These are phyloP conservation scores for Epichloe sibirici DNA, from an alignment of 2,329 filamentous ascomycete species.

Conservation along the genomic window DNA sequence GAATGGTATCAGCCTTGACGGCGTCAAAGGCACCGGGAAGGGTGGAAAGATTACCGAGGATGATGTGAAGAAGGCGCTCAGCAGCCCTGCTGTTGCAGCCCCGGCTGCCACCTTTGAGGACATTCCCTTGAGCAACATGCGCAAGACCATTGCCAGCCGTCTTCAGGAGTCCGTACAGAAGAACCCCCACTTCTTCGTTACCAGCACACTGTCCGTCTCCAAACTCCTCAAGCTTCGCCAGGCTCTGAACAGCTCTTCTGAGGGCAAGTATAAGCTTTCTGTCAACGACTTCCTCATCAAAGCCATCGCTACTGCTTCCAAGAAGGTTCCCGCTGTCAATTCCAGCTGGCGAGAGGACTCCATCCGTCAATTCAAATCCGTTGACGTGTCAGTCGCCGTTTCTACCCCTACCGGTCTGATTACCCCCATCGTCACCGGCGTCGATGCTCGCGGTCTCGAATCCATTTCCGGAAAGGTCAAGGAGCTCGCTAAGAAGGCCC, in stretches of 20 bases:
- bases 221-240: slow-evolving; percentile 95
- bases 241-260: slow-evolving; percentile 76
- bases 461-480: slow-evolving; percentile 84
- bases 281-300: slow-evolving; percentile 99
- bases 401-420: slow-evolving; percentile 89
- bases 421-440: slow-evolving; percentile 90
- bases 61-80: slow-evolving; percentile 79
- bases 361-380: slow-evolving; percentile 86
- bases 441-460: slow-evolving; percentile 75
- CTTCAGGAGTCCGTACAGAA: slow-evolving; percentile 78
- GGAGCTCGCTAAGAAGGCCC: slow-evolving; percentile 90
- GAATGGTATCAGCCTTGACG: slow-evolving; percentile 64
- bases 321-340: slow-evolving; percentile 93
- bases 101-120: slow-evolving; percentile 67
- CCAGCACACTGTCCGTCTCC: slow-evolving; percentile 75
- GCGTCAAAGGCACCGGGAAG: slow-evolving; percentile 77
- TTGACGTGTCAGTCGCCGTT: slow-evolving; percentile 92
- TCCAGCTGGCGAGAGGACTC: slow-evolving; percentile 83
- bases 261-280: slow-evolving; percentile 98
- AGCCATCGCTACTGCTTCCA: slow-evolving; percentile 75
- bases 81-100: slow-evolving; percentile 40
- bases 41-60: slow-evolving; percentile 81
- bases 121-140: slow-evolving; percentile 78
- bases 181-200: slow-evolving; percentile 98
- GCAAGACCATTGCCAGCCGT: slow-evolving; percentile 91